phyloP scores from a whole-genome alignment of 192 early-diverging fungal species.

The Backusella liffmaniae region DNA sequence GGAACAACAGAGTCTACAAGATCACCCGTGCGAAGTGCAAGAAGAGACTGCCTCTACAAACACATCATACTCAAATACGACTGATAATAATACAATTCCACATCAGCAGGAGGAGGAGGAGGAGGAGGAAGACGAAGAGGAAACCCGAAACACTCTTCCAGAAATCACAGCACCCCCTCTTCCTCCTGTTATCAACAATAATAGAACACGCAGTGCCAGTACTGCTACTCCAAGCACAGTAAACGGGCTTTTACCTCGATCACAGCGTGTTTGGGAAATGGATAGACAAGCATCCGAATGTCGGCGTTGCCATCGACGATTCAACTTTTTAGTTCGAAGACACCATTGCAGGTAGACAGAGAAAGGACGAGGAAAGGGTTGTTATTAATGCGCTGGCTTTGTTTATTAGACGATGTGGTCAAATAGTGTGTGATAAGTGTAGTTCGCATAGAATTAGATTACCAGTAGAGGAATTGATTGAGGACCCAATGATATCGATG shows the following conservation, averaged over 20 bases:
- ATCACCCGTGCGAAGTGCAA: background rate
- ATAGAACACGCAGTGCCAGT: background rate
- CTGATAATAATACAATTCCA: background rate
- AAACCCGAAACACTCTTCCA: background rate
- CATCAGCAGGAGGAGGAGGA: background rate
- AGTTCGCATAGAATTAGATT: slow-evolving; percentile 58
- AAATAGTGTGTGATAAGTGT: slow-evolving; percentile 84
- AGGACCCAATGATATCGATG: slow-evolving; percentile 38
- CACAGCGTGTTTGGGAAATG: slow-evolving; percentile 64
- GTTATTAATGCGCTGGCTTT: background rate
- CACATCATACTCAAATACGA: background rate
- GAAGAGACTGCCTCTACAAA: background rate
- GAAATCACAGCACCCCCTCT: background rate
- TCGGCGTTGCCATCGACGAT: slow-evolving; percentile 67
- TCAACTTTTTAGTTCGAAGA: slow-evolving; percentile 76
- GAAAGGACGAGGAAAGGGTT: background rate
- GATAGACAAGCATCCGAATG: slow-evolving; percentile 73
- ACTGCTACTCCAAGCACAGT: background rate
- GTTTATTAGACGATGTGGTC: slow-evolving; percentile 72
- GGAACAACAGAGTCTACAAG: background rate
- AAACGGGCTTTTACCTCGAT: background rate
- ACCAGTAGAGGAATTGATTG: slow-evolving; percentile 43
- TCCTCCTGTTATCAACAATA: background rate
- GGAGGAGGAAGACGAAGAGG: background rate
- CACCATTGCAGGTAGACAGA: slow-evolving; percentile 72